Evolutionary conservation across 164 flowering plant genomes (phyloP).

Genomic region (Umbilicus rupestris): DNA sequence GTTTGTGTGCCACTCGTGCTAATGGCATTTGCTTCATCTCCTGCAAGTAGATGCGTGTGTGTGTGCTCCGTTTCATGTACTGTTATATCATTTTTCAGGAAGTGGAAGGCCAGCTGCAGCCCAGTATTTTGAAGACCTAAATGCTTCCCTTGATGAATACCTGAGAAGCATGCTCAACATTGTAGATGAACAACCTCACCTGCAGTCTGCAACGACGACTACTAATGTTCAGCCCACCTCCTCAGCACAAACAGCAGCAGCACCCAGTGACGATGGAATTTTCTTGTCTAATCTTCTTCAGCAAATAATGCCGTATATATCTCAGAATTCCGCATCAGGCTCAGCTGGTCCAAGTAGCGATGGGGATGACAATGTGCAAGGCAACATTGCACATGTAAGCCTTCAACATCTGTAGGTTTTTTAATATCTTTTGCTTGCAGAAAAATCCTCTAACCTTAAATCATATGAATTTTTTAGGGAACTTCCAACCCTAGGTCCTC

Average conservation of each 20-base stretch:
- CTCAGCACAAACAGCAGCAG: conserved; percentile 11
- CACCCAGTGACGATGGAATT: conserved; percentile 32
- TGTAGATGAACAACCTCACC: conserved; percentile 15
- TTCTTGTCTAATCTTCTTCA: conserved; percentile 43
- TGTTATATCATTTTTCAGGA: not conserved
- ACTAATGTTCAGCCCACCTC: conserved; percentile 10
- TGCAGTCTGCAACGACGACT: conserved; percentile 11
- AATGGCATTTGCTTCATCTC: too few relatives aligned
- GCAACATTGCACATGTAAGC: conserved; percentile 18
- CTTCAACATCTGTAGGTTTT: not conserved
- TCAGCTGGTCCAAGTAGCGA: conserved; percentile 10
- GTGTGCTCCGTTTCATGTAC: too few relatives aligned
- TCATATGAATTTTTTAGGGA: conserved; percentile 21
- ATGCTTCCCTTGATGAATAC: not conserved
- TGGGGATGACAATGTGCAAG: conserved; percentile 11
- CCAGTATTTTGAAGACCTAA: not conserved
- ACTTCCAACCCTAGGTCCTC: conserved; percentile 19
- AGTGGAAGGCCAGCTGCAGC: not conserved
- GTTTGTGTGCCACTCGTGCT: too few relatives aligned
- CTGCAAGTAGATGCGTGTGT: too few relatives aligned
- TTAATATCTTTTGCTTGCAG: not conserved
- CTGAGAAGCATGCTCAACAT: not conserved
- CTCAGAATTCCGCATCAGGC: conserved; percentile 22
- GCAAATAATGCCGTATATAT: conserved; percentile 47
- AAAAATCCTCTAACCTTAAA: not conserved